A percentile compares a stretch with the other conserved stretches of the same genome.
Conservation (phyloP, 768 basidiomycete genomes). For the Kwoniella heveanensis region DNA sequence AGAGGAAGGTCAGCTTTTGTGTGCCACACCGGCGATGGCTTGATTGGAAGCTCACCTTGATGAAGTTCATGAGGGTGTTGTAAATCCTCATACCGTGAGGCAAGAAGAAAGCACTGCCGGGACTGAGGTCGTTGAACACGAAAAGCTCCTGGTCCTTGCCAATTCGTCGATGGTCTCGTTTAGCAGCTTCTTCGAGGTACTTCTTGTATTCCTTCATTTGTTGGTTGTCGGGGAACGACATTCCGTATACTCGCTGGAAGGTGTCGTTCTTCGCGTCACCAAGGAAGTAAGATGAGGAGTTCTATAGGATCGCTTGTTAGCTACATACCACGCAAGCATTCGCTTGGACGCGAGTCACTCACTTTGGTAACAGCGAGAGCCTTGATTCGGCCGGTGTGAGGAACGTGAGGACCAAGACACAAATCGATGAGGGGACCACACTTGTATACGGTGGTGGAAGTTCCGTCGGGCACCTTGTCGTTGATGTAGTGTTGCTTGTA, state of each 20-base stretch:
- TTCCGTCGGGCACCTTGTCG: slow-evolving; percentile 91
- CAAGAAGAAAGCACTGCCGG: slow-evolving; percentile 93
- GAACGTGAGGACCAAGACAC: slow-evolving; percentile 95
- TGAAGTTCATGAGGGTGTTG: slow-evolving; percentile 84
- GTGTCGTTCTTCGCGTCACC: slow-evolving; percentile 91
- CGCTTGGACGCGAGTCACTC: too few relatives aligned
- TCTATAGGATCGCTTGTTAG: too few relatives aligned
- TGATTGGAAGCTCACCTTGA: slow-evolving; percentile 81
- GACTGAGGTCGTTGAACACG: slow-evolving; percentile 96
- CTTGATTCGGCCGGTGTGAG: slow-evolving; percentile 97
- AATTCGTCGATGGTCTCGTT: slow-evolving; percentile 94
- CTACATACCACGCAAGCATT: too few relatives aligned
- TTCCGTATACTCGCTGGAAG: slow-evolving; percentile 93
- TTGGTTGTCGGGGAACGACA: slow-evolving; percentile 98
- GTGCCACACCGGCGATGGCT: too few relatives aligned
- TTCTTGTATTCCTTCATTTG: slow-evolving; percentile 91
- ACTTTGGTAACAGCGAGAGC: slow-evolving; percentile 96
- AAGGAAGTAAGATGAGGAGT: slow-evolving; percentile 97
- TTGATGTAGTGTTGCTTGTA: slow-evolving; percentile 96
- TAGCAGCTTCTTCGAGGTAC: slow-evolving; percentile 96
- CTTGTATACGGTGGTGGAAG: slow-evolving; percentile 95
- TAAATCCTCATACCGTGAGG: slow-evolving; percentile 97
- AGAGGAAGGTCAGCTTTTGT: too few relatives aligned
- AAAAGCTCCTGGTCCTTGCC: slow-evolving; percentile 97
- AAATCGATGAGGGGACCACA: slow-evolving; percentile 98